Percentiles rank a stretch among this genome's conserved stretches.
These are phyloP conservation scores for Niveomyces coronatus DNA, from an alignment of 2,329 filamentous ascomycete genomes.

Conservation along the genomic window DNA sequence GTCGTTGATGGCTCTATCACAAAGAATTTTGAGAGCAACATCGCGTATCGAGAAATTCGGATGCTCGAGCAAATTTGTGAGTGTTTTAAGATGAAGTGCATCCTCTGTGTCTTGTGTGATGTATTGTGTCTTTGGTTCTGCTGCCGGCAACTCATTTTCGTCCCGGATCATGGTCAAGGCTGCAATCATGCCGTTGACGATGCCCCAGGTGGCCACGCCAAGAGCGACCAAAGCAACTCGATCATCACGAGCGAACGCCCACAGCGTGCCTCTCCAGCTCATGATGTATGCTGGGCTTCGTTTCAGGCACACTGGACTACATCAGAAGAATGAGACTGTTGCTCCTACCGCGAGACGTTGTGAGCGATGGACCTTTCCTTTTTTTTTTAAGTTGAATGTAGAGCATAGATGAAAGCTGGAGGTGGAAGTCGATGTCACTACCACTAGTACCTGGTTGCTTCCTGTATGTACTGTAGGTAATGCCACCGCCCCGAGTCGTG, in stretches of 20 bases:
- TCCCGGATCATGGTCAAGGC: slow-evolving; percentile 51
- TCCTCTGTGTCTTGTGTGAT: slow-evolving; percentile 70
- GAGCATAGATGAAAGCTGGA: no score
- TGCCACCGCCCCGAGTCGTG: no score
- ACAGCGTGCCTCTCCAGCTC: slow-evolving; percentile 24
- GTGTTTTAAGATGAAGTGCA: slow-evolving; percentile 53
- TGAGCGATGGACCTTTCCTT: no score
- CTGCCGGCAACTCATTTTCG: slow-evolving; percentile 54
- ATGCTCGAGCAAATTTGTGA: slow-evolving; percentile 57
- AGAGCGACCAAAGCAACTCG: slow-evolving; percentile 43
- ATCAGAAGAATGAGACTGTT: no score
- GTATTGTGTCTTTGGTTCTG: slow-evolving; percentile 57
- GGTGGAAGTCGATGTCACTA: no score
- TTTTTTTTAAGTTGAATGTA: no score
- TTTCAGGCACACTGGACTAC: no score
- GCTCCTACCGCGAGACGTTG: no score
- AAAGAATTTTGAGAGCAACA: slow-evolving; percentile 51
- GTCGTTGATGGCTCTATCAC: slow-evolving; percentile 50
- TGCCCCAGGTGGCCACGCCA: slow-evolving; percentile 46
- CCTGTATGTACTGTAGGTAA: no score
- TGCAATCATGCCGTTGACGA: slow-evolving; percentile 46
- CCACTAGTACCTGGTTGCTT: no score
- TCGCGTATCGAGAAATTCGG: slow-evolving; percentile 65
- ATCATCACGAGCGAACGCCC: slow-evolving; percentile 35
- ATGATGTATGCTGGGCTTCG: no score